Evolutionary conservation across 345 rosid species (phyloP).

Genomic region (Murraya paniculata): DNA sequence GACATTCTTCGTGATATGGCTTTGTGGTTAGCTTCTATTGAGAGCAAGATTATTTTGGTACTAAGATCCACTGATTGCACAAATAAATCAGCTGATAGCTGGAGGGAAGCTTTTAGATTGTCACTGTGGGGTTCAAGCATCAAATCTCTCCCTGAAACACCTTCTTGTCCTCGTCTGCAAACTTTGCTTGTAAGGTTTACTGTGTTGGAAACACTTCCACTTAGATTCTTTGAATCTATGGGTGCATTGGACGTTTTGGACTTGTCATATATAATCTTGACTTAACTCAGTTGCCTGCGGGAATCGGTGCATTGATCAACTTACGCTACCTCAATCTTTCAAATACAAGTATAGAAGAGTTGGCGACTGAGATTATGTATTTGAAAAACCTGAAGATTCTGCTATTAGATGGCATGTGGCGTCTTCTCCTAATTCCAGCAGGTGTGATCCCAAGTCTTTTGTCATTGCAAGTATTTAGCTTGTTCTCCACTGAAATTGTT

Average conservation of each 20-base stretch:
- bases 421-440: too few species aligned
- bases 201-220: not conserved
- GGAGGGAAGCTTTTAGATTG: not conserved
- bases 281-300: not conserved
- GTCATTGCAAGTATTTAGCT: conserved; percentile 12
- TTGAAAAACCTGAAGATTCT: not conserved
- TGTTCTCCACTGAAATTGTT: not conserved
- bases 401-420: not conserved
- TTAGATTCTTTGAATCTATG: not conserved
- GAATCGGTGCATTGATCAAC: not conserved
- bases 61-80: not conserved
- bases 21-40: conserved; percentile 6
- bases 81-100: not conserved
- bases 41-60: not conserved
- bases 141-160: not conserved
- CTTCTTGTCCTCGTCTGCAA: not conserved
- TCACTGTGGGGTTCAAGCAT: not conserved
- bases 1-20: conserved; percentile 28
- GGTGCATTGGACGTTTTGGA: not conserved
- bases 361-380: not conserved
- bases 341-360: not conserved
- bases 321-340: conserved; percentile 21
- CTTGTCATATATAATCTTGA: not conserved
- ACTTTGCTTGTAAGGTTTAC: conserved; percentile 7
- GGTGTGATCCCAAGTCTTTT: conserved; percentile 19